Percentiles rank a stretch among this genome's conserved stretches.
These are phyloP conservation scores for Chalciporus sphaerocephalus DNA, from an alignment of 768 basidiomycete species.

Conservation along the genomic window DNA sequence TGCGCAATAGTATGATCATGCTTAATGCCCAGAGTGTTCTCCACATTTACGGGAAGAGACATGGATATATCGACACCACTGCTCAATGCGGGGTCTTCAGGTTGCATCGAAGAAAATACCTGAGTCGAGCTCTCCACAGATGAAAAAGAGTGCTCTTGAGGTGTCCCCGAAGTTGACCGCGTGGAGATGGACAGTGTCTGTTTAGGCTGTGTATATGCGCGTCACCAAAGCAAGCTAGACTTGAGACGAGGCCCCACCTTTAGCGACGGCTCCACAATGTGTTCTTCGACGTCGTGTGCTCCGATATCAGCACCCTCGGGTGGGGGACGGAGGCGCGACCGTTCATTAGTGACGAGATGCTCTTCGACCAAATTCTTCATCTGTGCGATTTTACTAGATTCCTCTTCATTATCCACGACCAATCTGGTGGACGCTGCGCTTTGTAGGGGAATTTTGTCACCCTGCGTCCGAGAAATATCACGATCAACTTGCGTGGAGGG, in stretches of 20 bases:
- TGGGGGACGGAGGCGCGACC: not conserved
- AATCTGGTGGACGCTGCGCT: not conserved
- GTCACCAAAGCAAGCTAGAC: slow-evolving; percentile 1
- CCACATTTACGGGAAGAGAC: not conserved
- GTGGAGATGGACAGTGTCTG: not conserved
- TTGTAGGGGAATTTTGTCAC: not conserved
- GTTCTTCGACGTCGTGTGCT: not conserved
- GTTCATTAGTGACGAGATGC: not conserved
- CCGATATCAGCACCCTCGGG: not conserved
- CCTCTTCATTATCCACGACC: not conserved
- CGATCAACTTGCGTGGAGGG: slow-evolving; percentile 7
- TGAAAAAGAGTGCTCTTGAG: not conserved
- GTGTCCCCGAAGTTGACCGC: not conserved
- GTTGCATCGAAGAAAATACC: not conserved
- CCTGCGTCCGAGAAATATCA: not conserved
- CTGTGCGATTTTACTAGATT: not conserved
- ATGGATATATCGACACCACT: not conserved
- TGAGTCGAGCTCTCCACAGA: not conserved
- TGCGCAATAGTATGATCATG: not conserved
- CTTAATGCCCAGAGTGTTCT: not conserved
- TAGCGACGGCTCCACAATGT: not conserved
- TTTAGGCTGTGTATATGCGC: slow-evolving; percentile 22
- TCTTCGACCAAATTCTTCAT: not conserved
- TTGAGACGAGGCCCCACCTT: slow-evolving; percentile 3
- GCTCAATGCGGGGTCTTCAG: not conserved